Percentiles rank a stretch among this genome's conserved stretches.
These are phyloP conservation scores for Sclerotinia trifoliorum DNA, from an alignment of 2,329 filamentous ascomycete species.

Conservation along the genomic window DNA sequence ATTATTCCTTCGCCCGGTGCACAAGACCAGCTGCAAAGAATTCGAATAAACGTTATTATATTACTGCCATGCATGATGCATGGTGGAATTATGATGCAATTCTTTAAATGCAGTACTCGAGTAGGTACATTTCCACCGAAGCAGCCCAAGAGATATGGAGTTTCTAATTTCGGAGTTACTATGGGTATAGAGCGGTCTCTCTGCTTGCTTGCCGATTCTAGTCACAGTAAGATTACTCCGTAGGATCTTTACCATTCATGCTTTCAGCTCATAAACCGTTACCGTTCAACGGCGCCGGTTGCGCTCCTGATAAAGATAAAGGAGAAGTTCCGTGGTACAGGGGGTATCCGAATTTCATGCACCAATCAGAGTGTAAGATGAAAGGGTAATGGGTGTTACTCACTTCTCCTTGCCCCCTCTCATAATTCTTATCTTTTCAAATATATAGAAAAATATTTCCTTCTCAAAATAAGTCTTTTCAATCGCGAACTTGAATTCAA, in stretches of 20 bases:
- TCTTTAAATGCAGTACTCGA: neutral
- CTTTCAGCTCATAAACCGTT: neutral
- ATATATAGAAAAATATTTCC: constrained; percentile 1
- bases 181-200: neutral
- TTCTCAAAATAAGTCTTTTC: neutral
- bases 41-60: neutral
- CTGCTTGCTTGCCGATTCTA: neutral
- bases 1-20: neutral
- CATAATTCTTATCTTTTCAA: neutral
- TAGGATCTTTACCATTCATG: neutral
- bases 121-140: neutral
- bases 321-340: neutral
- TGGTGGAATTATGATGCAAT: neutral
- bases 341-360: constrained; percentile 5
- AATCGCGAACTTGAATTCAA: neutral
- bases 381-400: neutral
- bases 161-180: constrained; percentile 7
- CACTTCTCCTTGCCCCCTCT: neutral
- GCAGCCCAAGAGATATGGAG: neutral
- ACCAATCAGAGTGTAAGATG: constrained; percentile 3
- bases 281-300: neutral
- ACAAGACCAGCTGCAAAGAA: neutral
- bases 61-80: neutral
- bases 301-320: neutral
- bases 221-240: neutral